Base-by-base conservation (phyloP, 768 basidiomycete species). In the Podaxis sp. region DNA sequence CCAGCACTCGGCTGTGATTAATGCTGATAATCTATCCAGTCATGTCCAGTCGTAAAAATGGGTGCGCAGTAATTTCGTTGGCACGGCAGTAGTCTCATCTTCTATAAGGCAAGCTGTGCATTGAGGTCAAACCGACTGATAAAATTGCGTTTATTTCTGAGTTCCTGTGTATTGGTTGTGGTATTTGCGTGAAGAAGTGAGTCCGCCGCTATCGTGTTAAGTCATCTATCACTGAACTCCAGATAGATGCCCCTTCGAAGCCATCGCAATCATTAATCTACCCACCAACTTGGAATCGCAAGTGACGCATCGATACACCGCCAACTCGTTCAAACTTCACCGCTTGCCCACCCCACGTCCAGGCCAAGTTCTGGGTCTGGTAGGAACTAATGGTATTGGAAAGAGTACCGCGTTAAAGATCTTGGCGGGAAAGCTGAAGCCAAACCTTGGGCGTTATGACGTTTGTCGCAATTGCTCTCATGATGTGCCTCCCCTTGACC, bases 141-240 rank as follows among this genome's bases (percentile, higher is more conserved):
- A 98, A 98, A 82, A 97, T 99, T 76, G 91, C 97, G 1, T 98
- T 96, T 84, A 92, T 99, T 78, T 99, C 97, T 28, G 97, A 99
- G 75, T 95, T 96, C 74, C 82, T 99, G 60, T 99, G 97, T 74
- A 99, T 99, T 65, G 97, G 97, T 70, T 99, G 97, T 76, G 97
- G 97, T 92, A 99, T 99, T 71, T 99, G 97, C 74, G 96, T 98
- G 38, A 98, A 99, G 80, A 99, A 98, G 96, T 97, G 71, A 73
- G 90, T 79, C 36, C 58, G 61, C 30, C 39, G 11, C 15, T 49
- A 0, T 30, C 38, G 48, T 13, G 28, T 26, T 19, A 24, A 44
- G 22, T 15, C 3, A 22, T 28, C 44, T 57, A 33, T 65, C 26
- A 59, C 52, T 40, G 40, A 24, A 52, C 38, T 24, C 42, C 8